A percentile compares a stretch with the other conserved stretches of the same genome.
Conservation (phyloP, 1,284 basidiomycete species). For the Rhodotorula sp. region DNA sequence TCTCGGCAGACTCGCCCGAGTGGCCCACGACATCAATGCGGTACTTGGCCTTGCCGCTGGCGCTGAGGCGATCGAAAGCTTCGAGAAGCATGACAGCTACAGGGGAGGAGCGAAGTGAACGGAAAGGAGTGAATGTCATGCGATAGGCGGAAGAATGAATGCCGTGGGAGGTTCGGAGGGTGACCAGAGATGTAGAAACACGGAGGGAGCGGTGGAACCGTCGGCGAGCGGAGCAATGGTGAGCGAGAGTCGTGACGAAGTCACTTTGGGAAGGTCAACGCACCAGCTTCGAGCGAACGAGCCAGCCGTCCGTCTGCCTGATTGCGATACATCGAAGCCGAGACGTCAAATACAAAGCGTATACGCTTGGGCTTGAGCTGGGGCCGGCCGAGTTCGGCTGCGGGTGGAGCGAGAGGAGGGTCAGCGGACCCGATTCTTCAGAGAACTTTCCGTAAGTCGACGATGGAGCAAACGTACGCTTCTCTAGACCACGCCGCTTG, state of each 20-base stretch:
- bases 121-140: too few relatives aligned
- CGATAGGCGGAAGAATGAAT: too few relatives aligned
- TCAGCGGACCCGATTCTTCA: background rate
- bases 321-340: constrained; percentile 38
- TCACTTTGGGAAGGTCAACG: background rate
- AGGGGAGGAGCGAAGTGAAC: background rate
- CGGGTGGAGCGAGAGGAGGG: background rate
- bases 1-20: constrained; percentile 47
- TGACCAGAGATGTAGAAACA: background rate
- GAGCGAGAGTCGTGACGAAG: too few relatives aligned
- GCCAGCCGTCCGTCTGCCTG: constrained; percentile 30
- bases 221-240: too few relatives aligned
- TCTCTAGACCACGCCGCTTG: constrained; percentile 40
- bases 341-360: constrained; percentile 49
- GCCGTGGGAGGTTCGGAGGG: too few relatives aligned
- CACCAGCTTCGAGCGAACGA: constrained; percentile 28
- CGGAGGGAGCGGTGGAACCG: background rate
- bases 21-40: constrained; percentile 49
- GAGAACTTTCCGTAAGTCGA: background rate
- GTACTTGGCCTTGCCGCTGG: constrained; percentile 41
- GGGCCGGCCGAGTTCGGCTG: constrained; percentile 33
- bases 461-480: constrained; percentile 23
- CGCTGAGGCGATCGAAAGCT: constrained; percentile 39
- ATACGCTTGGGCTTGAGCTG: constrained; percentile 51
- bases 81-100: constrained; percentile 49